phyloP scores from a whole-genome alignment of 1,284 basidiomycete species.

The Ceratobasidium sp. region DNA sequence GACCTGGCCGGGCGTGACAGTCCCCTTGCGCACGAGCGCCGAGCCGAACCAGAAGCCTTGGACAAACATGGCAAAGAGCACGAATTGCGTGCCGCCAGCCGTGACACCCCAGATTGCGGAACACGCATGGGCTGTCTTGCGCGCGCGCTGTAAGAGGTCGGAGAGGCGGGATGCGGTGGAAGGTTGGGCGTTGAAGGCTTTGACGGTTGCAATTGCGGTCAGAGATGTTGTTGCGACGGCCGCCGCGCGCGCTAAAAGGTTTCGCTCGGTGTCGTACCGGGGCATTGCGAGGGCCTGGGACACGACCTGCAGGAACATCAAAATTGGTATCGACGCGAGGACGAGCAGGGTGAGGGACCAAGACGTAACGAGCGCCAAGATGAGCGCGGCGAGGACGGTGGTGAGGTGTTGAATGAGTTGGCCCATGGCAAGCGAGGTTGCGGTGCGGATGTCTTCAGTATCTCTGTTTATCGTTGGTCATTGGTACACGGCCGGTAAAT shows the following conservation, averaged over 20 bases:
- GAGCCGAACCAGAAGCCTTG: conserved; percentile 97
- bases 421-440: conserved; percentile 81
- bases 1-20: conserved; percentile 76
- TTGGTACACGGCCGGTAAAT: background rate
- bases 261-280: conserved; percentile 74
- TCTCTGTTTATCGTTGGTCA: conserved; percentile 66
- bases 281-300: conserved; percentile 78
- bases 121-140: conserved; percentile 59
- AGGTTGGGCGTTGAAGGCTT: conserved; percentile 89
- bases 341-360: conserved; percentile 91
- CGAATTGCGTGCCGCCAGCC: conserved; percentile 75
- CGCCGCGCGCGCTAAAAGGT: conserved; percentile 74
- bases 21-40: conserved; percentile 81
- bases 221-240: conserved; percentile 84
- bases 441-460: conserved; percentile 92
- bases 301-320: conserved; percentile 77
- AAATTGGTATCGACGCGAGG: conserved; percentile 87
- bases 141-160: conserved; percentile 64
- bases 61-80: conserved; percentile 92
- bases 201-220: conserved; percentile 88
- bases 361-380: conserved; percentile 83
- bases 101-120: conserved; percentile 82
- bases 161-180: conserved; percentile 68
- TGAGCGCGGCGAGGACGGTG: conserved; percentile 81
- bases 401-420: conserved; percentile 82